Conservation (phyloP, 495 filamentous ascomycete genomes). For the Staphylotrichum tortipilum region DNA sequence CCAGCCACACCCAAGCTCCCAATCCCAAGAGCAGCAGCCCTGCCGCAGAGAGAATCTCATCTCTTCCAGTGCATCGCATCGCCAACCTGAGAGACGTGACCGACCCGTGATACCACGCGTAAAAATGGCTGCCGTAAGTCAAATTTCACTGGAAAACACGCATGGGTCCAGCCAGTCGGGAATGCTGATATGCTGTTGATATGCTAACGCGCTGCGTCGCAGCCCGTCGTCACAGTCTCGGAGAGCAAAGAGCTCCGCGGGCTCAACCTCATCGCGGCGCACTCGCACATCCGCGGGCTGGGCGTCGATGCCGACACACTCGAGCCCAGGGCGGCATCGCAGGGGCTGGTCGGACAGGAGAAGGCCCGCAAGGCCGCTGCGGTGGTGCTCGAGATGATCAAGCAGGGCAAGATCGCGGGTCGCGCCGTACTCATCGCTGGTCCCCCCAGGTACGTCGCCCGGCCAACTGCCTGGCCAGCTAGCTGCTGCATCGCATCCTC, state of each 20-base stretch:
- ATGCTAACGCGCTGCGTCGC: background rate
- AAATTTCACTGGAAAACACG: background rate
- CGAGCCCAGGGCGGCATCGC: slow-evolving; percentile 75
- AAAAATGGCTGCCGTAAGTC: slow-evolving; percentile 33
- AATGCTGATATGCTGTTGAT: too few species aligned
- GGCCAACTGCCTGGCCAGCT: too few species aligned
- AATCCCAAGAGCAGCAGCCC: too few species aligned
- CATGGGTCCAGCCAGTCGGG: background rate
- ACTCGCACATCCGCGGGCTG: slow-evolving; percentile 94
- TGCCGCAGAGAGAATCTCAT: too few species aligned
- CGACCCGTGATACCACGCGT: slow-evolving; percentile 1
- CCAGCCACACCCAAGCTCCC: too few species aligned
- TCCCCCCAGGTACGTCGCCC: slow-evolving; percentile 58
- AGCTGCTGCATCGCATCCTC: too few species aligned
- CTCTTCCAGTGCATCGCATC: too few species aligned
- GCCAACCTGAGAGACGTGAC: background rate
- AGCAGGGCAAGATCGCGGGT: slow-evolving; percentile 95
- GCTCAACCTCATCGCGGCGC: slow-evolving; percentile 92
- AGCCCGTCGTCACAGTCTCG: slow-evolving; percentile 87
- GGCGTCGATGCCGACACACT: slow-evolving; percentile 89
- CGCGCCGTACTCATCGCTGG: slow-evolving; percentile 92
- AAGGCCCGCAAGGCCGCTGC: slow-evolving; percentile 94
- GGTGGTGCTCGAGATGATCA: slow-evolving; percentile 95
- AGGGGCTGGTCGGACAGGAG: slow-evolving; percentile 95
- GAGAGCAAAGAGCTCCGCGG: slow-evolving; percentile 91